Conservation (phyloP, 768 basidiomycete genomes). For the Hysterangium stoloniferum region DNA sequence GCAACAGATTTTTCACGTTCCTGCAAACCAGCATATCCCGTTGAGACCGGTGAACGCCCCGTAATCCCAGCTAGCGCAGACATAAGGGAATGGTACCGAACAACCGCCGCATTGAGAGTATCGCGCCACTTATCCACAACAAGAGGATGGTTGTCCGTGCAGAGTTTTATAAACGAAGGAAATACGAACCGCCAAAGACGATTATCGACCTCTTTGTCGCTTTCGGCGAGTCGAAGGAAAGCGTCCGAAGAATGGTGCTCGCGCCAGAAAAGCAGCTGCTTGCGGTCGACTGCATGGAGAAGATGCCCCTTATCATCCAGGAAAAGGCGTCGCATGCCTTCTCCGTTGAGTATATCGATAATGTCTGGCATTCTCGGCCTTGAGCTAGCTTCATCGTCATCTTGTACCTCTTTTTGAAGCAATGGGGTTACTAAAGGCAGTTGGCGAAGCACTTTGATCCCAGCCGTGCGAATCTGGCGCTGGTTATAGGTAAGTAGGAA, state of each 20-base stretch:
- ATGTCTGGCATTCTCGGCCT: slow-evolving; percentile 21
- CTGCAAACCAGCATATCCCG: slow-evolving; percentile 20
- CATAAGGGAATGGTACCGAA: slow-evolving; percentile 65
- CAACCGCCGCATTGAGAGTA: slow-evolving; percentile 56
- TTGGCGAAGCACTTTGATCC: slow-evolving; percentile 56
- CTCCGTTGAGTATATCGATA: slow-evolving; percentile 48
- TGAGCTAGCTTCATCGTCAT: not conserved
- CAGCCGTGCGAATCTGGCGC: slow-evolving; percentile 44
- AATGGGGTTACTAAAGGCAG: slow-evolving; percentile 43
- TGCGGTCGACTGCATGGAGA: slow-evolving; percentile 50
- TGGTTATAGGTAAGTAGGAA: slow-evolving; percentile 63
- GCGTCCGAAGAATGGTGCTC: slow-evolving; percentile 47
- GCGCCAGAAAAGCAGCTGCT: slow-evolving; percentile 60
- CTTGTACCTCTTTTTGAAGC: slow-evolving; percentile 27
- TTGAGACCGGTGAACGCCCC: slow-evolving; percentile 41
- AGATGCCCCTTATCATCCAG: slow-evolving; percentile 61
- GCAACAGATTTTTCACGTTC: slow-evolving; percentile 44
- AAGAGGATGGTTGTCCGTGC: slow-evolving; percentile 39
- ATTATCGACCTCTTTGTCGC: slow-evolving; percentile 56
- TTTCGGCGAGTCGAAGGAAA: slow-evolving; percentile 64
- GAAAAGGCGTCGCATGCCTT: slow-evolving; percentile 35
- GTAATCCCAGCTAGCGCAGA: slow-evolving; percentile 68
- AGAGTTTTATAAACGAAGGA: slow-evolving; percentile 53
- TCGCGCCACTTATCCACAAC: slow-evolving; percentile 51
- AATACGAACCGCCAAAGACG: slow-evolving; percentile 70